phyloP scores from a whole-genome alignment of 2,329 filamentous ascomycete genomes.

The Plectosphaerella plurivora region DNA sequence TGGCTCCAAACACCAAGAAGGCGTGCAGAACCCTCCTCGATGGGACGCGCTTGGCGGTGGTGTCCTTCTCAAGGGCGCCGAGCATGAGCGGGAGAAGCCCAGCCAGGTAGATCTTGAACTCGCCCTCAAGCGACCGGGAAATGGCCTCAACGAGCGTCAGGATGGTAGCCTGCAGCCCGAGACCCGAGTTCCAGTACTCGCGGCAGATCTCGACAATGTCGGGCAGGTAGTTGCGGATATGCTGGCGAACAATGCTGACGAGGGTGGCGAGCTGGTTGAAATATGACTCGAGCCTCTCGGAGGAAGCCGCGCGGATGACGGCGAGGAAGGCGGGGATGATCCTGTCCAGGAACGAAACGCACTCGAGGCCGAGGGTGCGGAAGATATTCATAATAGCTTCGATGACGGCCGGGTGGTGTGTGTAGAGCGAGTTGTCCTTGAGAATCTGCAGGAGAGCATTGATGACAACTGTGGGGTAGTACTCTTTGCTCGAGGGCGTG shows the following conservation, averaged over 20 bases:
- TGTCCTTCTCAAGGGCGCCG: constrained; percentile 84
- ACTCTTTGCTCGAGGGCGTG: constrained; percentile 95
- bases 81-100: constrained; percentile 90
- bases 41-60: constrained; percentile 67
- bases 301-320: constrained; percentile 79
- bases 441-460: constrained; percentile 90
- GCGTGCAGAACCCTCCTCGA: constrained; percentile 91
- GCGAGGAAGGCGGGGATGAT: constrained; percentile 92
- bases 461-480: constrained; percentile 97
- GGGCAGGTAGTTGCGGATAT: constrained; percentile 86
- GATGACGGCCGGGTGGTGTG: constrained; percentile 90
- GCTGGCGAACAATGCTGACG: constrained; percentile 92
- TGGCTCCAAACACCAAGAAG: constrained; percentile 92
- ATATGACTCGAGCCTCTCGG: constrained; percentile 82
- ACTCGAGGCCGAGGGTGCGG: constrained; percentile 91
- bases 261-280: constrained; percentile 94
- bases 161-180: constrained; percentile 84
- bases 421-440: constrained; percentile 81
- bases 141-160: constrained; percentile 90
- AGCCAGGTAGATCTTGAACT: constrained; percentile 96
- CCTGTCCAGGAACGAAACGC: constrained; percentile 87
- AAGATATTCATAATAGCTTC: constrained; percentile 99
- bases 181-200: constrained; percentile 82
- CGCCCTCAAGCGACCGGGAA: constrained; percentile 86
- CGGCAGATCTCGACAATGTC: constrained; percentile 82